phyloP scores from a whole-genome alignment of 2,329 filamentous ascomycete genomes.

The Aspergillus sp. region DNA sequence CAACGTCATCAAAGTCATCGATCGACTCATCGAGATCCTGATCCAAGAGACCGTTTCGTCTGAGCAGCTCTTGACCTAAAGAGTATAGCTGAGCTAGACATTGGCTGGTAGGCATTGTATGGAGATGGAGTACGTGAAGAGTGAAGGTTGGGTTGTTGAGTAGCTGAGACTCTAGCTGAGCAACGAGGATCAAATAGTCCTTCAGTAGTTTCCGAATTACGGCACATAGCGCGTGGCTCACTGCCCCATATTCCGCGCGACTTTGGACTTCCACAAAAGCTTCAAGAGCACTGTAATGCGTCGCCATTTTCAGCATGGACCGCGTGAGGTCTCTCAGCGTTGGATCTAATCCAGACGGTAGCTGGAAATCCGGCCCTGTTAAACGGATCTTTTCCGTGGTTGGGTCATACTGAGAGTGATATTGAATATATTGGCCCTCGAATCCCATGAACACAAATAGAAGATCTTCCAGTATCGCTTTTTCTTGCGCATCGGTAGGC shows the following conservation, averaged over 20 bases:
- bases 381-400: constrained; percentile 82
- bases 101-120: constrained; percentile 84
- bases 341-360: constrained; percentile 81
- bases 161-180: constrained; percentile 90
- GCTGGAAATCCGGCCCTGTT: constrained; percentile 75
- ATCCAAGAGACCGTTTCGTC: constrained; percentile 82
- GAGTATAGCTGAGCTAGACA: constrained; percentile 90
- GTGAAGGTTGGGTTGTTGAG: constrained; percentile 88
- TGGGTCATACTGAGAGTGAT: constrained; percentile 78
- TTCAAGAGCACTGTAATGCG: constrained; percentile 87
- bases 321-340: constrained; percentile 83
- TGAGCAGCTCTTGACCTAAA: constrained; percentile 81
- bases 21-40: constrained; percentile 67
- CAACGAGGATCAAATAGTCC: constrained; percentile 89
- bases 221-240: constrained; percentile 95
- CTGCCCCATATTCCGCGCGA: constrained; percentile 85
- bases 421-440: constrained; percentile 96
- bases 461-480: constrained; percentile 82
- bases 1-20: constrained; percentile 79
- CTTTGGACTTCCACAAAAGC: constrained; percentile 94
- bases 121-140: constrained; percentile 86
- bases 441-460: constrained; percentile 97
- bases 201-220: constrained; percentile 87
- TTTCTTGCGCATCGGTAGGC: constrained; percentile 78
- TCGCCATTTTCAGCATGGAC: constrained; percentile 91